Evolutionary conservation across 805 yeast species (phyloP).

Genomic region (Saccharomycopsis sp.): DNA sequence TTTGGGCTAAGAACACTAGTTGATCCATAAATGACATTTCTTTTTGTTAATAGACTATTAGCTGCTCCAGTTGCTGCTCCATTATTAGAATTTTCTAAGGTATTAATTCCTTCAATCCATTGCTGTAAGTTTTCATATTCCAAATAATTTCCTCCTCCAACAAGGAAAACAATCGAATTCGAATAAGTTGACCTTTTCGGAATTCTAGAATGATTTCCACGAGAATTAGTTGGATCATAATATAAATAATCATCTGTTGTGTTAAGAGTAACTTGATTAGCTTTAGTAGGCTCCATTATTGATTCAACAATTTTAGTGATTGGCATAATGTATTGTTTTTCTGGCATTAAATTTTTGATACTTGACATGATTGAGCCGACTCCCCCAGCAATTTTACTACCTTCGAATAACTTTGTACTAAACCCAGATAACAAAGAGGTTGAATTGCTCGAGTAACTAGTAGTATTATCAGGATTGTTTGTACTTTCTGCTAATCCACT

Average conservation of each 20-base stretch:
- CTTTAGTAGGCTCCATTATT: conserved; percentile 70
- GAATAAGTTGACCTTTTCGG: conserved; percentile 77
- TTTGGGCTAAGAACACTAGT: conserved; percentile 65
- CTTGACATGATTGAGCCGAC: conserved; percentile 84
- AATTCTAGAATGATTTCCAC: conserved; percentile 85
- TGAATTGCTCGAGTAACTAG: conserved; percentile 17
- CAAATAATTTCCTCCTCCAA: conserved; percentile 93
- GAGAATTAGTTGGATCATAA: conserved; percentile 74
- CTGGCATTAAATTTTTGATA: conserved; percentile 78
- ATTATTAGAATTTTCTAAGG: conserved; percentile 25
- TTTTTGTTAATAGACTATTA: no score
- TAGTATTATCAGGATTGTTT: conserved; percentile 23
- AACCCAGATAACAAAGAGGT: conserved; percentile 53
- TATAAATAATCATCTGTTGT: conserved; percentile 83
- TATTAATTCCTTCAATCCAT: conserved; percentile 43
- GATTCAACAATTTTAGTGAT: conserved; percentile 87
- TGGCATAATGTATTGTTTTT: conserved; percentile 78
- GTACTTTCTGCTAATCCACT: conserved; percentile 29
- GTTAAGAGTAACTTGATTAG: conserved; percentile 51
- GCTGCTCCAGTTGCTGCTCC: conserved; percentile 27
- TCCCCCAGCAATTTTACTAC: conserved; percentile 68
- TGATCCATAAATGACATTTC: conserved; percentile 75
- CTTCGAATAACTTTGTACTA: conserved; percentile 71
- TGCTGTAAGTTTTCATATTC: conserved; percentile 93
- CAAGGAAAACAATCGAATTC: conserved; percentile 80